Evolutionary conservation across 306 rosid genomes (phyloP).

Genomic region (Geum urbanum): DNA sequence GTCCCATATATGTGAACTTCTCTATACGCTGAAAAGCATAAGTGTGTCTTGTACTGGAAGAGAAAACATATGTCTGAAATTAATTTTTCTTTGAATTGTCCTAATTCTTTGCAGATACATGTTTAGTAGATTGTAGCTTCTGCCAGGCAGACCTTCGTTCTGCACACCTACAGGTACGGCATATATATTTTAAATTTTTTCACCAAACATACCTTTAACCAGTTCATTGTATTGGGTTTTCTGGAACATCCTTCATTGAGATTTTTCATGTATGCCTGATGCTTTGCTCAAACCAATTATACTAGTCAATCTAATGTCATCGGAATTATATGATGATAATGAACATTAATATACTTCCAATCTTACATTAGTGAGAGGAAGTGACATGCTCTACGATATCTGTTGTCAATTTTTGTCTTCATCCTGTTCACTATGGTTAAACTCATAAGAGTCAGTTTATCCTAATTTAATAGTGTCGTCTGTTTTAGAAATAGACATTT

Average conservation of each 20-base stretch:
- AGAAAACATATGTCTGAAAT: not conserved
- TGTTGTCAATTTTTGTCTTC: not conserved
- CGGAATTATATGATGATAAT: not conserved
- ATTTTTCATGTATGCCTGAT: not conserved
- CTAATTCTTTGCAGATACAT: constrained; percentile 64
- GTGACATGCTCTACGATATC: not conserved
- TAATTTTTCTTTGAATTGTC: not conserved
- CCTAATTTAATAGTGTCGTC: not conserved
- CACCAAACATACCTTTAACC: too few relatives aligned
- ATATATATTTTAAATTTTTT: constrained; percentile 1
- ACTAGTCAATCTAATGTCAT: not conserved
- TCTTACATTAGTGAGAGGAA: not conserved
- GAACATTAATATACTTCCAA: not conserved
- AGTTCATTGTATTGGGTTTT: not conserved
- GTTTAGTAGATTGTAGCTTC: constrained; percentile 76
- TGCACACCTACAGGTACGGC: constrained; percentile 88
- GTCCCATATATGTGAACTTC: not conserved
- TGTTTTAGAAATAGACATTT: not conserved
- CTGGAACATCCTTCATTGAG: constrained; percentile 3
- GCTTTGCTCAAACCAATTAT: not conserved
- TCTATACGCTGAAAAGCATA: not conserved
- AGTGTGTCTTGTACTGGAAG: not conserved
- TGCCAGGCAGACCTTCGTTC: constrained; percentile 89
- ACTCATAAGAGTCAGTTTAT: not conserved
- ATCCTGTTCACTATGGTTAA: not conserved